Conservation (phyloP, 768 basidiomycete species). For the Amyloporia xantha region DNA sequence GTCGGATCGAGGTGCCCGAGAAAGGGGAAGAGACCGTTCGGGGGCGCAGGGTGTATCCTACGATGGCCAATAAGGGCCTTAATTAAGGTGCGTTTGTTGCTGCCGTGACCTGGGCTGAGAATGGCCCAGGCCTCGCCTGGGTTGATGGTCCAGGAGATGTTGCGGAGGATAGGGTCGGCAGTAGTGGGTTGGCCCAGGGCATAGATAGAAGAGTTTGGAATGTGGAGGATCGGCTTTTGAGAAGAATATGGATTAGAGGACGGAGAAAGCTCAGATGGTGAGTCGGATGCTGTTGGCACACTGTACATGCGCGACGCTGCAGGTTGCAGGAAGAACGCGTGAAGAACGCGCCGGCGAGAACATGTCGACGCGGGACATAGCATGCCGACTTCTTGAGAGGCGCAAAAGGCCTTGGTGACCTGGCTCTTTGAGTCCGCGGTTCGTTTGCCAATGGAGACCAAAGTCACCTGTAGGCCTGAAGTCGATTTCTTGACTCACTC, state of each 20-base stretch:
- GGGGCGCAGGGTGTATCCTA: conserved; percentile 57
- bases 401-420: no score
- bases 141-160: conserved; percentile 18
- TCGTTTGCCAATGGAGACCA: no score
- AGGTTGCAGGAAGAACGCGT: not conserved
- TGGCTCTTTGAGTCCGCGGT: no score
- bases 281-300: not conserved
- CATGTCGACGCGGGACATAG: not conserved
- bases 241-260: not conserved
- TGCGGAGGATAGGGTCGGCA: conserved; percentile 15
- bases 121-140: conserved; percentile 21
- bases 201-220: conserved; percentile 20
- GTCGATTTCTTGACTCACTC: no score
- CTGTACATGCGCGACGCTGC: not conserved
- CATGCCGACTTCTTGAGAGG: no score
- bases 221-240: conserved; percentile 16
- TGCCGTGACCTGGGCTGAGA: conserved; percentile 13
- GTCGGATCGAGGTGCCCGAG: conserved; percentile 47
- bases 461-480: no score
- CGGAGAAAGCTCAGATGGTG: not conserved
- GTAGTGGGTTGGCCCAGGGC: conserved; percentile 11
- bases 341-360: not conserved
- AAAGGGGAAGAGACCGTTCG: conserved; percentile 75
- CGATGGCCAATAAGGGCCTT: conserved; percentile 44
- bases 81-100: conserved; percentile 19